phyloP scores from a whole-genome alignment of 2,329 filamentous ascomycete genomes.

The Pseudonectria buxi region DNA sequence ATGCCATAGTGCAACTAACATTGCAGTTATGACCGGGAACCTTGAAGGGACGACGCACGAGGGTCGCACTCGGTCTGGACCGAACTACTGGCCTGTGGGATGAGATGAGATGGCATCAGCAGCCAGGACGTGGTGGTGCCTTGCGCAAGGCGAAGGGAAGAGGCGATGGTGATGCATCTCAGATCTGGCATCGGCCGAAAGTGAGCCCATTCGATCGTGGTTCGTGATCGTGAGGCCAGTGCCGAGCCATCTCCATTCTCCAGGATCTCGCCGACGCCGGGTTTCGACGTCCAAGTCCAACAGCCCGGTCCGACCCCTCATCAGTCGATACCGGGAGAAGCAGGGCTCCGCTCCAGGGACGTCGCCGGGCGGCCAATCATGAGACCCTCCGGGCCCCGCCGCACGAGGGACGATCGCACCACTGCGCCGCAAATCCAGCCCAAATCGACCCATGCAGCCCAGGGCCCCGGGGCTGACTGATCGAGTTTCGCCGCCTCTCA shows the following conservation, averaged over 20 bases:
- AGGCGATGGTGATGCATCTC: too few species aligned
- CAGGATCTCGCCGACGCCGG: too few species aligned
- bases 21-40: too few species aligned
- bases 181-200: neutral
- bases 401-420: conserved; percentile 20
- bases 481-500: neutral
- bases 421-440: conserved; percentile 9
- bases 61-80: neutral
- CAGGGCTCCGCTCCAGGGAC: conserved; percentile 10
- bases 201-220: neutral
- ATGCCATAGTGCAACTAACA: too few species aligned
- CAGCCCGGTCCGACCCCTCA: conserved; percentile 1
- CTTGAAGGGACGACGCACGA: neutral
- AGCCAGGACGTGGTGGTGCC: neutral
- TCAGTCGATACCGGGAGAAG: conserved; percentile 21
- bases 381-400: conserved; percentile 18
- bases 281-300: neutral
- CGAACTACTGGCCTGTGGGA: too few species aligned
- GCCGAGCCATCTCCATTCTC: neutral
- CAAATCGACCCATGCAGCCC: conserved; percentile 20
- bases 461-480: conserved; percentile 17
- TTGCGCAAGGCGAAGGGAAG: too few species aligned
- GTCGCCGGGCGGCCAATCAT: conserved; percentile 16
- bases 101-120: neutral
- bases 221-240: neutral